Conservation (phyloP, 805 yeast genomes). For the Trichomonascus vanleenenianus region DNA sequence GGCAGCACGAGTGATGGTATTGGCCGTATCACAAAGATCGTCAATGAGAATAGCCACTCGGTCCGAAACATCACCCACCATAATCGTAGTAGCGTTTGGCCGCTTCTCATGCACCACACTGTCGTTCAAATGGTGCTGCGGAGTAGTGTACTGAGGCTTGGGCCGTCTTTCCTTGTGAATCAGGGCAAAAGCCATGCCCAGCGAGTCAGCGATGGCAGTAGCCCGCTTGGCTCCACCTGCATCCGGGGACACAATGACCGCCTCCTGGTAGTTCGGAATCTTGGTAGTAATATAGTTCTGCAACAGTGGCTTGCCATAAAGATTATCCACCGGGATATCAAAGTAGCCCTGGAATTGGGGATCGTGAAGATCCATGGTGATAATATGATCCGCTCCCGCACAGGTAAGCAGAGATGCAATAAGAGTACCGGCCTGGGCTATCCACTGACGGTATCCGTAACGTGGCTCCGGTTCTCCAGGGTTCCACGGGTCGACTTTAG, state of each 20-base stretch:
- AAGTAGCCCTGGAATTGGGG: conserved; percentile 98
- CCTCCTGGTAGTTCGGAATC: conserved; percentile 72
- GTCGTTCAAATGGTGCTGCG: conserved; percentile 1
- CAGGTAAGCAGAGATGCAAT: conserved; percentile 80
- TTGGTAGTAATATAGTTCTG: conserved; percentile 73
- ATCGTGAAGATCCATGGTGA: conserved; percentile 97
- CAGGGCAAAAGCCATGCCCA: conserved; percentile 84
- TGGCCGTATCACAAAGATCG: conserved; percentile 89
- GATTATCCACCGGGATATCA: conserved; percentile 91
- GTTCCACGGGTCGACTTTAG: conserved; percentile 7
- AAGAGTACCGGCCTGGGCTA: conserved; percentile 89
- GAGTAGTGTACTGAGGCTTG: conserved; percentile 4
- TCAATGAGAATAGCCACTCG: conserved; percentile 86
- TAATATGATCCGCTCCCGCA: conserved; percentile 94
- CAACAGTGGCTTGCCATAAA: conserved; percentile 80
- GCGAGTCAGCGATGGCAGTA: conserved; percentile 83
- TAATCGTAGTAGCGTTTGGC: conserved; percentile 74
- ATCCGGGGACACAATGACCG: conserved; percentile 94
- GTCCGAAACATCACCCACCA: conserved; percentile 89
- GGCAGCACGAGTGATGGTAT: conserved; percentile 89
- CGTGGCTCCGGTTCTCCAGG: conserved; percentile 25
- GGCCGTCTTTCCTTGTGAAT: conserved; percentile 88
- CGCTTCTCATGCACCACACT: conserved; percentile 12
- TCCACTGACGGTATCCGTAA: conserved; percentile 86
- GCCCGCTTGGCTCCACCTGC: conserved; percentile 99